Conservation (phyloP, 139 green algal genomes). For the Bryopsis sp. region DNA sequence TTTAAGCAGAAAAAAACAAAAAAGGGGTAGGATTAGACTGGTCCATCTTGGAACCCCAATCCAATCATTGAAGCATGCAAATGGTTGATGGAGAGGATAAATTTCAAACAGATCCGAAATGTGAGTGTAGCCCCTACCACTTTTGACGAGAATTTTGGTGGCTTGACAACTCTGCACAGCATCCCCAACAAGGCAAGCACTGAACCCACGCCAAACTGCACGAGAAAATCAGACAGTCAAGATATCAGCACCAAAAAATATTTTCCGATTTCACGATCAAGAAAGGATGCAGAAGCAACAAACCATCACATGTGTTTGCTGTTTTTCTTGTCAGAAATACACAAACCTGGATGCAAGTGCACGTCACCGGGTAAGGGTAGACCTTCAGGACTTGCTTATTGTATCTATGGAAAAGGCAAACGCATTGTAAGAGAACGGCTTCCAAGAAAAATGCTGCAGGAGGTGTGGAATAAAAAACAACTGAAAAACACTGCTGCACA, state of each 20-base stretch:
- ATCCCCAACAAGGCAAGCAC: not conserved
- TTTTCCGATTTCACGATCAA: no score
- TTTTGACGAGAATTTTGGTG: not conserved
- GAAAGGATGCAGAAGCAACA: no score
- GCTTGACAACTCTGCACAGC: not conserved
- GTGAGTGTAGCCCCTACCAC: not conserved
- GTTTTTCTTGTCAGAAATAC: not conserved
- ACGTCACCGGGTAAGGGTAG: constrained; percentile 80
- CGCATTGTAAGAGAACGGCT: no score
- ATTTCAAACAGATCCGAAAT: no score
- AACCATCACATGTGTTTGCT: no score
- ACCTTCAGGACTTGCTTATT: constrained; percentile 85
- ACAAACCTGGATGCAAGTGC: constrained; percentile 68
- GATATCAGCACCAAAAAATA: constrained; percentile 5
- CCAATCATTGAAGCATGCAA: not conserved
- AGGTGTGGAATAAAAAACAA: not conserved
- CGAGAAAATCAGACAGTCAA: no score
- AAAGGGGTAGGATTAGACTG: no score
- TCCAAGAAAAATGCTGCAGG: constrained; percentile 2
- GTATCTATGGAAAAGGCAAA: constrained; percentile 43
- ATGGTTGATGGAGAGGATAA: not conserved
- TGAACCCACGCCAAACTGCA: constrained; percentile 16
- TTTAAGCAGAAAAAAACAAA: no score
- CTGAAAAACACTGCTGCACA: no score
- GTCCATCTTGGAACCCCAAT: not conserved